Evolutionary conservation across 768 basidiomycete genomes (phyloP).

Genomic region (Exidia glandulosa): DNA sequence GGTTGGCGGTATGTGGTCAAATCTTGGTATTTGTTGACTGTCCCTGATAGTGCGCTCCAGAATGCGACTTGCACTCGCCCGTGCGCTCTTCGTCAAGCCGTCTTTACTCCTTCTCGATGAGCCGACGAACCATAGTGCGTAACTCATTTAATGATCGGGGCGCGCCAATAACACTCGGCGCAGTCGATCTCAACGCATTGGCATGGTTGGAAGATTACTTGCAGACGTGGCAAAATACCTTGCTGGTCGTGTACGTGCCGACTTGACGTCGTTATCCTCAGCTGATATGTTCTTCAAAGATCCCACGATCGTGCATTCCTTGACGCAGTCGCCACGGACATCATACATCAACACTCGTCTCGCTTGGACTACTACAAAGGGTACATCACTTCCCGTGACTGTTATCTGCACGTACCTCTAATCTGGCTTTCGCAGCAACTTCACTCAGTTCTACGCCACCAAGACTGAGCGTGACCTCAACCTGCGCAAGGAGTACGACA

Average conservation of each 20-base stretch:
- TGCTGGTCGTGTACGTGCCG: slow-evolving; percentile 73
- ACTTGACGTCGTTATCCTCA: not conserved
- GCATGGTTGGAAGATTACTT: slow-evolving; percentile 98
- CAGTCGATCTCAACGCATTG: slow-evolving; percentile 88
- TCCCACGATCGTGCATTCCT: slow-evolving; percentile 98
- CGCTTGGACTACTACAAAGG: slow-evolving; percentile 98
- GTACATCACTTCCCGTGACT: slow-evolving; percentile 23
- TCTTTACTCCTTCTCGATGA: slow-evolving; percentile 77
- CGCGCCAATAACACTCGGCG: slow-evolving; percentile 1
- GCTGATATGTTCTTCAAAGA: slow-evolving; percentile 31
- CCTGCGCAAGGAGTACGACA: slow-evolving; percentile 87
- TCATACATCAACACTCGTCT: slow-evolving; percentile 89
- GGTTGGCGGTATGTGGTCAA: slow-evolving; percentile 70
- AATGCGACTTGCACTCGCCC: slow-evolving; percentile 91
- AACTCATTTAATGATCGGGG: not conserved
- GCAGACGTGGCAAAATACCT: slow-evolving; percentile 86
- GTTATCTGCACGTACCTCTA: slow-evolving; percentile 1
- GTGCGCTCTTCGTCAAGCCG: slow-evolving; percentile 94
- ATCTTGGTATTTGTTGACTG: not conserved
- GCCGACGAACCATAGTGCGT: slow-evolving; percentile 90
- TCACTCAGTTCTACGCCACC: slow-evolving; percentile 97
- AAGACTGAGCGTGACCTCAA: slow-evolving; percentile 92
- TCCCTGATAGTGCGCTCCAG: slow-evolving; percentile 24
- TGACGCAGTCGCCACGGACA: slow-evolving; percentile 96
- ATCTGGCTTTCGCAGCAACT: slow-evolving; percentile 50